phyloP scores from a whole-genome alignment of 371 early-diverging fungal species.

The Rhizomucor miehei region DNA sequence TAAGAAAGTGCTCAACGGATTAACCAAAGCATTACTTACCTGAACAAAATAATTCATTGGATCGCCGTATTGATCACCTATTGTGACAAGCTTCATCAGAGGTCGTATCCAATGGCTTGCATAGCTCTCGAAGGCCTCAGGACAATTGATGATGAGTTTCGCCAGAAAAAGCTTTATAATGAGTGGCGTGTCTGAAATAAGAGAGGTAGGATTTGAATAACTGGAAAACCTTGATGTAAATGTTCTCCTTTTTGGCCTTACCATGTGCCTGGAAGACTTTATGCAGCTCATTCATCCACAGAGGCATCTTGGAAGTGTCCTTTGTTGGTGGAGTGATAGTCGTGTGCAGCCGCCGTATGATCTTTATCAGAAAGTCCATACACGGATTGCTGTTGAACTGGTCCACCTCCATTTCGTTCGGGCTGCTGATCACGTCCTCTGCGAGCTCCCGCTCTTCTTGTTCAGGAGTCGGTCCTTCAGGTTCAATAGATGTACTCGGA shows the following conservation, averaged over 20 bases:
- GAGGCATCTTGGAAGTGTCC: constrained; percentile 41
- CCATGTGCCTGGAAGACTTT: constrained; percentile 29
- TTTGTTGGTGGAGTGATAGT: constrained; percentile 34
- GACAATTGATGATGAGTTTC: constrained; percentile 57
- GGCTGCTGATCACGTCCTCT: neutral
- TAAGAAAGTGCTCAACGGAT: neutral
- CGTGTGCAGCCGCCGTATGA: constrained; percentile 50
- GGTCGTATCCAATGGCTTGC: constrained; percentile 59
- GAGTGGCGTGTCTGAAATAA: constrained; percentile 38
- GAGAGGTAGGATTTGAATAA: neutral
- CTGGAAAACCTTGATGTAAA: neutral
- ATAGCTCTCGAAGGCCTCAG: constrained; percentile 58
- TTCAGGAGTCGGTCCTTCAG: neutral
- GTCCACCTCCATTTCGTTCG: constrained; percentile 47
- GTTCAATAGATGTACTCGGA: constrained; percentile 1
- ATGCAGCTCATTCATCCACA: constrained; percentile 61
- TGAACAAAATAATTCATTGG: constrained; percentile 71
- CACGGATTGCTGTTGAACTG: constrained; percentile 58
- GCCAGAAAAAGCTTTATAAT: constrained; percentile 58
- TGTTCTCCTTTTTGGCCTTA: too few relatives aligned
- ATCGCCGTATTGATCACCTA: constrained; percentile 54
- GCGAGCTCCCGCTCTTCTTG: constrained; percentile 3
- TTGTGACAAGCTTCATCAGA: constrained; percentile 51
- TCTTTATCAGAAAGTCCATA: constrained; percentile 49
- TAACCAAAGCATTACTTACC: constrained; percentile 17